Conservation (phyloP, 2,329 filamentous ascomycete species). For the Cadophora sp. region DNA sequence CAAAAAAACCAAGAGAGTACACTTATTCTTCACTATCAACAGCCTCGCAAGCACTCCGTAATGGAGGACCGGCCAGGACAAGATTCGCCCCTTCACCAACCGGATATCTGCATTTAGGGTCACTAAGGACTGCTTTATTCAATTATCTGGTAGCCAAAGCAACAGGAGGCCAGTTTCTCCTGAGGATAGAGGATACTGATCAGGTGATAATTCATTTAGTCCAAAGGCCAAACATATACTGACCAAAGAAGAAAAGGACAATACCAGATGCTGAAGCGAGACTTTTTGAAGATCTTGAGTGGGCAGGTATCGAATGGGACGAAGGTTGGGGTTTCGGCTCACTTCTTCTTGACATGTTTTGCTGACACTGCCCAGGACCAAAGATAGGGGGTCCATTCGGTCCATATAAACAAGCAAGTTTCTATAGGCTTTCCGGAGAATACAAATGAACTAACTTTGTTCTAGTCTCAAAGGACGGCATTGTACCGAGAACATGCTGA, state of each 20-base stretch:
- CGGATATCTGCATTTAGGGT: slow-evolving; percentile 90
- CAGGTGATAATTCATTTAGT: slow-evolving; percentile 59
- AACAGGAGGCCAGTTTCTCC: slow-evolving; percentile 87
- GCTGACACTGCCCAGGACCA: slow-evolving; percentile 63
- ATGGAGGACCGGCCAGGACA: slow-evolving; percentile 70
- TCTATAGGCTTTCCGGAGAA: not conserved
- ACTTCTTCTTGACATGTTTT: slow-evolving; percentile 2
- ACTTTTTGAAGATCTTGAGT: slow-evolving; percentile 80
- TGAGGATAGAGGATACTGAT: slow-evolving; percentile 95
- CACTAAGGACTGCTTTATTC: slow-evolving; percentile 90
- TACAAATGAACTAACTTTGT: slow-evolving; percentile 25
- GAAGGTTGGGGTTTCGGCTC: slow-evolving; percentile 66
- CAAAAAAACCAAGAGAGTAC: slow-evolving; percentile 9
- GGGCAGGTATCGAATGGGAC: slow-evolving; percentile 92
- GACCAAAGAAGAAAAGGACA: slow-evolving; percentile 72
- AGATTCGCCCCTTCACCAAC: slow-evolving; percentile 97
- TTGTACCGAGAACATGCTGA: slow-evolving; percentile 77
- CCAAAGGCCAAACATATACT: slow-evolving; percentile 20
- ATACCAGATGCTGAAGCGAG: slow-evolving; percentile 80
- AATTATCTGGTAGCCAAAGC: slow-evolving; percentile 90
- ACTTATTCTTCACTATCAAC: slow-evolving; percentile 21
- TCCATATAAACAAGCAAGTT: slow-evolving; percentile 79
- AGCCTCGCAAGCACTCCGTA: slow-evolving; percentile 43
- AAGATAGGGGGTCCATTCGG: slow-evolving; percentile 81
- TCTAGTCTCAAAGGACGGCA: slow-evolving; percentile 78